phyloP scores from a whole-genome alignment of 306 rosid species.

The Cicer chorassanicum region DNA sequence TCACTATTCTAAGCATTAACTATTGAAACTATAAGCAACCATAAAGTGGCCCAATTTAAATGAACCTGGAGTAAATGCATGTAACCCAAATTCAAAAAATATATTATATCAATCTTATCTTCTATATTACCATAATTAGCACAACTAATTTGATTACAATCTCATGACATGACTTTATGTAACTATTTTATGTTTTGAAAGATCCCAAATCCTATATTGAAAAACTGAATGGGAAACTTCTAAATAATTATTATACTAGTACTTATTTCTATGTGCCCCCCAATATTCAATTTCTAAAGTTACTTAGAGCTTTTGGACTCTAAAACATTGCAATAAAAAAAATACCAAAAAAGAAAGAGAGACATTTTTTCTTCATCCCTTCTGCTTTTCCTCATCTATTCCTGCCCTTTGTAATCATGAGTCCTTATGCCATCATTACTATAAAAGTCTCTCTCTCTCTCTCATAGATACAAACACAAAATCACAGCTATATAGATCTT shows the following conservation, averaged over 20 bases:
- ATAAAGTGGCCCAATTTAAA: constrained; percentile 44
- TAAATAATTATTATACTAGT: constrained; percentile 20
- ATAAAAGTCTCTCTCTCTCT: constrained; percentile 55
- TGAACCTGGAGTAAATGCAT: constrained; percentile 48
- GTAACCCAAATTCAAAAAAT: constrained; percentile 42
- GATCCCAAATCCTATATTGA: constrained; percentile 24
- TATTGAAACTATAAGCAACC: constrained; percentile 33
- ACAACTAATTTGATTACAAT: constrained; percentile 42
- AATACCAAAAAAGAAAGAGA: constrained; percentile 44
- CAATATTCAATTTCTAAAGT: constrained; percentile 30
- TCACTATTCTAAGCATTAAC: constrained; percentile 31
- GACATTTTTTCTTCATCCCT: constrained; percentile 54
- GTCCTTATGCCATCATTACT: constrained; percentile 82
- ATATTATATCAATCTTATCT: constrained; percentile 47
- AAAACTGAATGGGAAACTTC: constrained; percentile 58
- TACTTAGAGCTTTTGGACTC: constrained; percentile 16
- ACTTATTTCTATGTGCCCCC: constrained; percentile 46
- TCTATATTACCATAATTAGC: constrained; percentile 53
- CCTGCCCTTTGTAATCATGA: constrained; percentile 84
- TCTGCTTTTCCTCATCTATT: constrained; percentile 57
- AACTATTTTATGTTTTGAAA: constrained; percentile 35
- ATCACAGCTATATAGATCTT: constrained; percentile 49
- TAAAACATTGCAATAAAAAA: constrained; percentile 39
- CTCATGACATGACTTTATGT: constrained; percentile 41
- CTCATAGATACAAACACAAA: constrained; percentile 53